Base-by-base conservation (phyloP, 352 stramenopile genomes). In the Phytophthora foliorum region DNA sequence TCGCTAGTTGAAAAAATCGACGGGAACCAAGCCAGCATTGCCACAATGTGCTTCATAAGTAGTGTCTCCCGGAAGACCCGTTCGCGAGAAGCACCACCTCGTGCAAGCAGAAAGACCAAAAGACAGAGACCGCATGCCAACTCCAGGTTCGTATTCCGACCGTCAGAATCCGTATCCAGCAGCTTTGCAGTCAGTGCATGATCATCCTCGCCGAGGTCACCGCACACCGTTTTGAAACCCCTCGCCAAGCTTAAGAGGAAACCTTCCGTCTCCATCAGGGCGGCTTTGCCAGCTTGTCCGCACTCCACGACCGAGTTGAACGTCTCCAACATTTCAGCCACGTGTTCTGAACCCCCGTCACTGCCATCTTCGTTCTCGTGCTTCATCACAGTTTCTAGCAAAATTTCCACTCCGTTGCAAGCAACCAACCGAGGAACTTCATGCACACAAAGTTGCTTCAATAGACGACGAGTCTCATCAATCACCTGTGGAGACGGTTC, bases 351-450 rank as follows among this genome's bases (percentile, higher is more conserved):
- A 6, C 42, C 51, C 52, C 49, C 44, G n/a, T 62, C 57, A 29
- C 51, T 59, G 17, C 41, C 44, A 10, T 67, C 53, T 2, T 65
- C 44, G 9, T 46, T 32, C 8, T 70, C 52, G 14, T 57, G 55
- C 14, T 69, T 70, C 38, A 77, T 79, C 16, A 79, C 67, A 0
- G 76, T 69, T 55, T 82, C 80, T 10, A 94, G 61, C 36, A 94
- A 64, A 21, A 84, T 83, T 25, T 80, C 72, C n/a, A 93, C 73
- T 13, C 86, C 87, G 49, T 92, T 86, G 11, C 80, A 80, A 1
- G 72, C 67, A 6, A 94, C 80, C 11, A 94, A 70, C 1, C 83
- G 82, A 54, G 83, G 76, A 13, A 92, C 84, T 48, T 94, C 80
- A 45, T 89, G 63, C 46, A 82, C 67, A 31, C 78, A 94, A 22